Base-by-base conservation (phyloP, 2,329 filamentous ascomycete species). In the Balansia obtecta region DNA sequence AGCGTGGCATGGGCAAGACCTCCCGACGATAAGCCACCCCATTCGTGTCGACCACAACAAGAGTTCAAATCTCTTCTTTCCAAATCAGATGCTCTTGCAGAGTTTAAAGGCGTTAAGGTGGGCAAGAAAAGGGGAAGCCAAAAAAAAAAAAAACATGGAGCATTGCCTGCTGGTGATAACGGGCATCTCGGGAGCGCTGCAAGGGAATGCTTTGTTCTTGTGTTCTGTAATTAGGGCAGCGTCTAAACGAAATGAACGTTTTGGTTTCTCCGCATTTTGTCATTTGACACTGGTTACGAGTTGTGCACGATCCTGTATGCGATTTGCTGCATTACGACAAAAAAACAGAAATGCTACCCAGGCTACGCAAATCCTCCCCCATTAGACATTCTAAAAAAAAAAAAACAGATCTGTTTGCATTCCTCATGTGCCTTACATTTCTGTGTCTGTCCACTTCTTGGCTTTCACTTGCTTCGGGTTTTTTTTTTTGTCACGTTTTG, bases 1-100 rank as follows among this genome's bases (percentile, higher is more conserved):
- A 97, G 78, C 85, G 93, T 67, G 85, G 87, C 56, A 90, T 95
- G 65, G 91, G 93, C 70, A 95, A 93, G 77, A 91, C 88, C 52
- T 72, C 79, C 61, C 80, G 83, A 58, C 80, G 83, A 67, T 87
- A 75, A 74, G 42, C 27, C 4, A 27, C 7, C 27, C 8, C 32
- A n/a, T 13, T 3, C 27, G 27, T 27, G 27, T 27, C 27, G 27
- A 27, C 4, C 8, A 27, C 8, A 27, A 6, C 4, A 27, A 27
- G 7, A 27, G 20, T 22, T 22, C 20, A 33, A 13, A 22, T 12
- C 18, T 2, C 12, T 8, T 33, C 22, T 12, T 12, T 38, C 12
- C 8, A 11, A 6, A 5, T 20, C 16, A 20, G 40, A 22, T 42
- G 18, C 18, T 42, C 39, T 11, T 20, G 20, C 49, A 62, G 63